Percentiles rank a stretch among this genome's conserved stretches.
Evolutionary conservation across 345 rosid species (phyloP).

Genomic region (Nephelium lappaceum): DNA sequence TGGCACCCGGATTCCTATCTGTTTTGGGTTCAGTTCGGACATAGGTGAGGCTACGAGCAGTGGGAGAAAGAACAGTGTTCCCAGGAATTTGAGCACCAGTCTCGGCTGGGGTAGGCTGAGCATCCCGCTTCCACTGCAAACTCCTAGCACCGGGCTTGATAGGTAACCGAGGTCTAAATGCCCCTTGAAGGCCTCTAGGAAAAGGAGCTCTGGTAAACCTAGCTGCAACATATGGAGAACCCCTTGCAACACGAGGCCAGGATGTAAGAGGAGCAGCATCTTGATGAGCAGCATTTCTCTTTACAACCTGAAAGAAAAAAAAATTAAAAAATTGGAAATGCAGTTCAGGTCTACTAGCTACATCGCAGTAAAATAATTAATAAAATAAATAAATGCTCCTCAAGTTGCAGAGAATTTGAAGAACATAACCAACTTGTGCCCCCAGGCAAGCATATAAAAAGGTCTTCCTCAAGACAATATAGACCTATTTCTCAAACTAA

Average conservation of each 20-base stretch:
- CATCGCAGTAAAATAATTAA: background rate
- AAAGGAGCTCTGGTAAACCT: slow-evolving; percentile 69
- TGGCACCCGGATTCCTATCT: slow-evolving; percentile 37
- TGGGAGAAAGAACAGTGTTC: slow-evolving; percentile 35
- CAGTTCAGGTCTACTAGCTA: slow-evolving; percentile 8
- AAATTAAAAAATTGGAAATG: background rate
- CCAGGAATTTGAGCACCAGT: slow-evolving; percentile 34
- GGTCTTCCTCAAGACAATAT: background rate
- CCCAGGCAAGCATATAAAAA: background rate
- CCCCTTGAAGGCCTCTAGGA: slow-evolving; percentile 60
- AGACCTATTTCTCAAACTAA: background rate
- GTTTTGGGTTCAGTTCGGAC: slow-evolving; percentile 64
- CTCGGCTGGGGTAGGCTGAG: slow-evolving; percentile 46
- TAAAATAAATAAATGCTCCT: too few relatives aligned
- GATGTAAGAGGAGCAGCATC: slow-evolving; percentile 55
- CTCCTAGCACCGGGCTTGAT: slow-evolving; percentile 80
- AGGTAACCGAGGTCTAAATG: slow-evolving; percentile 61
- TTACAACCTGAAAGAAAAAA: slow-evolving; percentile 62
- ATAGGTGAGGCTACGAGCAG: slow-evolving; percentile 71
- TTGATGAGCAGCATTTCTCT: slow-evolving; percentile 61
- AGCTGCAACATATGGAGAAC: slow-evolving; percentile 43
- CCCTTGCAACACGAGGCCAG: slow-evolving; percentile 64
- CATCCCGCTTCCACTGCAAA: slow-evolving; percentile 94
- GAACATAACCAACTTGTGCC: background rate
- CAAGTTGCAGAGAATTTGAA: background rate